A percentile compares a stretch with the other conserved stretches of the same genome.
These are phyloP conservation scores for Heracleum sosnowskyi DNA, from an alignment of 129 eudicot genomes.

Conservation along the genomic window DNA sequence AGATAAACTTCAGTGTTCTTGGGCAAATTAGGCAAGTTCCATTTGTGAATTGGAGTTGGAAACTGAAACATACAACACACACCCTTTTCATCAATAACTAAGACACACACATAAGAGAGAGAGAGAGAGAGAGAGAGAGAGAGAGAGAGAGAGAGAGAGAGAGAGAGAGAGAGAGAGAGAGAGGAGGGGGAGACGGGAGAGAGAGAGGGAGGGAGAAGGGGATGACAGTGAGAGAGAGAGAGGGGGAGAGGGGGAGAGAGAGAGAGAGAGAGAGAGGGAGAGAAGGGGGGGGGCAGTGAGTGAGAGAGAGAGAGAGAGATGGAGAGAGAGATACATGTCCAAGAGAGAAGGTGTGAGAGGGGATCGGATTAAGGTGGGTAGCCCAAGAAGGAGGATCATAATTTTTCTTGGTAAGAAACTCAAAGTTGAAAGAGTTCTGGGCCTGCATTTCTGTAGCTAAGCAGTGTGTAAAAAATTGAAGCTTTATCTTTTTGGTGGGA, in stretches of 20 bases:
- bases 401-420: neutral
- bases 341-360: conserved; percentile 10
- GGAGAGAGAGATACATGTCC: conserved; percentile 1
- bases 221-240: neutral
- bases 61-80: conserved; percentile 28
- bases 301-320: neutral
- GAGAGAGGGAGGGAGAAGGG: no score
- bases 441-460: neutral
- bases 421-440: neutral
- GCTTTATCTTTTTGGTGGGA: neutral
- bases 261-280: neutral
- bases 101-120: neutral
- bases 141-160: neutral
- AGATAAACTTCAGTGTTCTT: conserved; percentile 71
- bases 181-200: neutral
- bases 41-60: conserved; percentile 90
- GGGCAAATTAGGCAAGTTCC: conserved; percentile 95
- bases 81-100: neutral
- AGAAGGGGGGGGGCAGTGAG: neutral
- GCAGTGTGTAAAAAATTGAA: neutral
- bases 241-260: neutral
- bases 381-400: conserved; percentile 11
- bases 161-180: neutral
- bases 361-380: conserved; percentile 1
- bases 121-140: neutral